Base-by-base conservation (phyloP, 331 rosid genomes). In the Pyracantha coccinea region DNA sequence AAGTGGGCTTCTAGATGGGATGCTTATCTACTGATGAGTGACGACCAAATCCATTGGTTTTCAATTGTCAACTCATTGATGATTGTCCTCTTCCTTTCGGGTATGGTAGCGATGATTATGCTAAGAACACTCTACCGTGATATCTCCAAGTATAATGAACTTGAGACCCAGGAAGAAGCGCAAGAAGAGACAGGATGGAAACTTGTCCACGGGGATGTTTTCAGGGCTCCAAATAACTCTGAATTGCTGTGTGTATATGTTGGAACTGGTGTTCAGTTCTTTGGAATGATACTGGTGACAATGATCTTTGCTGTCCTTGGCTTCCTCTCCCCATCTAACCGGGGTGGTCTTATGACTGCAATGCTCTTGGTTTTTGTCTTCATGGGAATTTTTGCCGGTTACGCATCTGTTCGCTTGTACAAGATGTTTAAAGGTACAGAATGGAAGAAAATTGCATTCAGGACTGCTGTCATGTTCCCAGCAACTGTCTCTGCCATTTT, bases 1-100 rank as follows among this genome's bases (percentile, higher is more conserved):
- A 94, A 94, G 89, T 94, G 98, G 98, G 98, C 98, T 70, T 94
- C 97, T 71, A 84, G 98, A 83, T 94, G 98, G 98, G 98, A 94
- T 87, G 92, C 98, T 67, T 94, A 94, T 88, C 89, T 94, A 77
- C 81, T 94, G 27, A 94, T 94, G 98, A 94, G 85, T 31, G 98
- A 94, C 21, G 97, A 94, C 74, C 98, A 94, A 78, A 94, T 94
- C 69, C 98, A 94, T 83, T 94, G 98, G 97, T 94, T 94, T 81
- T 91, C 98, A 23, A 94, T 94, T 62, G 95, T 94, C 55, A 94
- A 94, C 79, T 94, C 98, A 12, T 86, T 94, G 83, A 94, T 94
- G 98, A 94, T 94, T 78, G 98, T 94, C 82, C 98, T 94, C 78
- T 94, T 94, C 84, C 97, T 94, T 55, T 94, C 98, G 68, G 98